These are phyloP conservation scores for Medicago lupulina DNA, from an alignment of 306 rosid genomes.

Conservation along the genomic window DNA sequence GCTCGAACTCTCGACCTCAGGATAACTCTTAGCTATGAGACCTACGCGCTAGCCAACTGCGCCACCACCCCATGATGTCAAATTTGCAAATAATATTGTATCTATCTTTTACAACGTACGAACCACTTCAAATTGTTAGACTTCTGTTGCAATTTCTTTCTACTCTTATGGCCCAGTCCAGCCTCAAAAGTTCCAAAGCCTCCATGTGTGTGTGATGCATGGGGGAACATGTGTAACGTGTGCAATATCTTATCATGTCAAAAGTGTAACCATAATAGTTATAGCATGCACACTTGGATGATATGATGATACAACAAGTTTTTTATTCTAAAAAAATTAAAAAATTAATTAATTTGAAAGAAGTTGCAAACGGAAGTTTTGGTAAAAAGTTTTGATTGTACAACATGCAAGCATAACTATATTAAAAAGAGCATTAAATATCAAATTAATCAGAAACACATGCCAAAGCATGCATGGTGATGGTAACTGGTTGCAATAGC, in stretches of 20 bases:
- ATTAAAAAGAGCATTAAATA: background rate
- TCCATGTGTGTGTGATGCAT: background rate
- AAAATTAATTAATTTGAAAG: no score
- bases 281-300: background rate
- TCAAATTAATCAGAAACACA: conserved; percentile 4
- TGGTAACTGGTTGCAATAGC: background rate
- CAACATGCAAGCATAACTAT: no score
- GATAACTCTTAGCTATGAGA: conserved; percentile 73
- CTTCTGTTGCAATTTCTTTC: background rate
- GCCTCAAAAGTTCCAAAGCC: background rate
- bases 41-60: conserved; percentile 90
- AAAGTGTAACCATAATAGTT: background rate
- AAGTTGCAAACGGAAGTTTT: no score
- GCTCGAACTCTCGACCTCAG: conserved; percentile 86
- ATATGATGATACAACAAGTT: no score
- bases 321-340: no score
- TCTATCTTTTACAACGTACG: background rate
- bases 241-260: background rate
- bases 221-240: conserved; percentile 6
- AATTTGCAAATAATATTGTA: fast-evolving
- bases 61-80: conserved; percentile 61
- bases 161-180: background rate
- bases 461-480: background rate
- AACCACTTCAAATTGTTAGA: background rate
- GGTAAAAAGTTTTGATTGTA: no score